Base-by-base conservation (phyloP, 1,284 basidiomycete species). In the Cryptococcus floricola region DNA sequence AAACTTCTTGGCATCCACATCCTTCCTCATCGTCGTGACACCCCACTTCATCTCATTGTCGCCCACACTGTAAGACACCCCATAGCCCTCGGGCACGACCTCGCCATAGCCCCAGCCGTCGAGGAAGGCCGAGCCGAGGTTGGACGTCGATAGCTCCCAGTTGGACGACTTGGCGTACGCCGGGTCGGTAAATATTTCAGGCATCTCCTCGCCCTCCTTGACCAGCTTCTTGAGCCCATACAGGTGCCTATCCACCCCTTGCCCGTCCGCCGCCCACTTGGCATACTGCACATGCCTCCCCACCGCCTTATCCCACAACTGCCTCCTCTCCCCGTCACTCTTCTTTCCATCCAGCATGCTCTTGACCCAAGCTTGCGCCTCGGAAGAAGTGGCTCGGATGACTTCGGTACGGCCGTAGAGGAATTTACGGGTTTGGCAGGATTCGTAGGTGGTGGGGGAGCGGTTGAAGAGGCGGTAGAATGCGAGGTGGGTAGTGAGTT, bases 81-180 rank as follows among this genome's bases (percentile, higher is more conserved):
- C 95, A 70, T 91, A 98, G 14, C 95, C 96, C 66, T 97, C 91
- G 7, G 87, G 83, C 0, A 93, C 90, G 45, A 95, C 91, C 83
- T 97, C 91, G 12, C 94, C 94, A 73, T 95, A 98, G 34, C 95
- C 95, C 94, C 95, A 97, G 39, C 92, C 92, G 65, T 94, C 89
- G 49, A 98, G 81, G 75, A 83, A 91, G 58, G 83, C 83, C 52
- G 85, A 87, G 52, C 87, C 88, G 61, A 98, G 80, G 75, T 97
- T 89, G 64, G 86, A 89, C 5, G 95, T 98, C 47, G 87, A 90
- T 63, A 98, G 78, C 76, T 93, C 88, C 96, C 95, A 98, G 73
- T 93, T 89, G 53, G 76, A 84, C 42, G 86, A 88, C 73, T 81
- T 81, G 12, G 80, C 74, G 69, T 84, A 96, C 16, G 87, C 85